phyloP scores from a whole-genome alignment of 2,329 filamentous ascomycete genomes.

The Aspergillus sp. region DNA sequence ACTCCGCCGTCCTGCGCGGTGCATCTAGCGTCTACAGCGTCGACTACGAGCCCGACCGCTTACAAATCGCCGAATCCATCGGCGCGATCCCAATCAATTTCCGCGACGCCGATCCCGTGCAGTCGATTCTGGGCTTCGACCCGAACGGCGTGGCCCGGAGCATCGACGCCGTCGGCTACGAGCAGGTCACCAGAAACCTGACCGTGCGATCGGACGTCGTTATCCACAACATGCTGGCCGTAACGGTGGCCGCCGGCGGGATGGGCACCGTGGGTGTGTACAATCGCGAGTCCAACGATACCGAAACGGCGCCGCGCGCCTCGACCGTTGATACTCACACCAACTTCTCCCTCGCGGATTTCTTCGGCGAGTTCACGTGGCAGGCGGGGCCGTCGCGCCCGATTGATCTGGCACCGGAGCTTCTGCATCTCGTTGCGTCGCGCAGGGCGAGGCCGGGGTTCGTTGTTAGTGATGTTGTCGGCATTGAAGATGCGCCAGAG shows the following conservation, averaged over 20 bases:
- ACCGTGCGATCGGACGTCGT: slow-evolving; percentile 3
- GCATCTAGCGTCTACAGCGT: slow-evolving; percentile 53
- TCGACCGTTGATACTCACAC: slow-evolving; percentile 4
- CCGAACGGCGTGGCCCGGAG: slow-evolving; percentile 9
- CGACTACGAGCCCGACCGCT: slow-evolving; percentile 50
- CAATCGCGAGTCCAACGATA: slow-evolving; percentile 3
- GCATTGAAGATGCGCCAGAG: slow-evolving; percentile 21
- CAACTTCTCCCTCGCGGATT: slow-evolving; percentile 10
- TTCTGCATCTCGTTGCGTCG: slow-evolving; percentile 16
- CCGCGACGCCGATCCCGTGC: slow-evolving; percentile 43
- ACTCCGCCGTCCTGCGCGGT: slow-evolving; percentile 51
- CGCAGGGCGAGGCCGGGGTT: slow-evolving; percentile 20
- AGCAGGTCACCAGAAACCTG: slow-evolving; percentile 6
- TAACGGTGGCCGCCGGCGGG: slow-evolving; percentile 11
- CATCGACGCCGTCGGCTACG: slow-evolving; percentile 9
- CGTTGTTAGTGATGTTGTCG: slow-evolving; percentile 15
- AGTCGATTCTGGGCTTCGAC: slow-evolving; percentile 16
- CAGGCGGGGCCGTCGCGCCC: slow-evolving; percentile 6
- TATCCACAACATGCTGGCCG: slow-evolving; percentile 4
- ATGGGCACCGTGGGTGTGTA: slow-evolving; percentile 17
- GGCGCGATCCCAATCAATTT: slow-evolving; percentile 54
- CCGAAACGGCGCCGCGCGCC: slow-evolving; percentile 8
- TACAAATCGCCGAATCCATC: slow-evolving; percentile 48
- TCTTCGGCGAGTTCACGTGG: slow-evolving; percentile 8
- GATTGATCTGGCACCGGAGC: slow-evolving; percentile 4